Percentiles rank a stretch among this genome's conserved stretches.
Evolutionary conservation across 1,284 basidiomycete genomes (phyloP).

Genomic region (Takashimella koratensis): DNA sequence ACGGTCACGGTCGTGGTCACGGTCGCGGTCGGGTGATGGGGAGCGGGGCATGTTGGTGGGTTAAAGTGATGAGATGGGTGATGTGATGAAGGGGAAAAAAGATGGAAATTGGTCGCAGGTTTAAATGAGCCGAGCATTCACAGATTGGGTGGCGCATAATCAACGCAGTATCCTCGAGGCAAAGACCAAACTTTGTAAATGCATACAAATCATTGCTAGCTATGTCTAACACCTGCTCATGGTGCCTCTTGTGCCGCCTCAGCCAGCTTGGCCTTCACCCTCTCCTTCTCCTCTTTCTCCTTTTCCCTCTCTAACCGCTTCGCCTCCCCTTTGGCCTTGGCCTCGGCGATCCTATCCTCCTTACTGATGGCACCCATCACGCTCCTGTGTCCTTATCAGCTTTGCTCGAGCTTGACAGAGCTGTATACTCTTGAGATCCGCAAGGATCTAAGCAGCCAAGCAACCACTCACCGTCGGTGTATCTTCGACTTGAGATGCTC

Average conservation of each 20-base stretch:
- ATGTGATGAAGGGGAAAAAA: background rate
- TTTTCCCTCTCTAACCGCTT: constrained; percentile 20
- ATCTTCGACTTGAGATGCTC: constrained; percentile 59
- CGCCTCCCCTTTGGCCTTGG: constrained; percentile 15
- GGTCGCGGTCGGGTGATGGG: constrained; percentile 18
- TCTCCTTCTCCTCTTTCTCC: constrained; percentile 4
- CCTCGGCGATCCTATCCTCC: constrained; percentile 22
- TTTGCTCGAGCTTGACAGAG: too few species aligned
- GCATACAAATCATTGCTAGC: too few species aligned
- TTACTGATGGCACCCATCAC: constrained; percentile 1
- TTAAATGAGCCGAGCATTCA: too few species aligned
- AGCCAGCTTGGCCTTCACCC: background rate
- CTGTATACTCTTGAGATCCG: too few species aligned
- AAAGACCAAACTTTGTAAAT: too few species aligned
- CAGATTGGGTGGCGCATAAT: too few species aligned
- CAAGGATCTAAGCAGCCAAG: too few species aligned
- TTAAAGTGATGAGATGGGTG: background rate
- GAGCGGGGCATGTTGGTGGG: constrained; percentile 33
- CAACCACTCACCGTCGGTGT: constrained; percentile 53
- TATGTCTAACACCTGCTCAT: too few species aligned
- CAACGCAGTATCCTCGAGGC: too few species aligned
- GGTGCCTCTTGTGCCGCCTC: too few species aligned
- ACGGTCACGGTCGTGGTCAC: constrained; percentile 6
- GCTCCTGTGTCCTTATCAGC: too few species aligned
- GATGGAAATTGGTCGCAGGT: background rate